Base-by-base conservation (phyloP, 2,329 filamentous ascomycete genomes). In the Hyphodiscus sp. region DNA sequence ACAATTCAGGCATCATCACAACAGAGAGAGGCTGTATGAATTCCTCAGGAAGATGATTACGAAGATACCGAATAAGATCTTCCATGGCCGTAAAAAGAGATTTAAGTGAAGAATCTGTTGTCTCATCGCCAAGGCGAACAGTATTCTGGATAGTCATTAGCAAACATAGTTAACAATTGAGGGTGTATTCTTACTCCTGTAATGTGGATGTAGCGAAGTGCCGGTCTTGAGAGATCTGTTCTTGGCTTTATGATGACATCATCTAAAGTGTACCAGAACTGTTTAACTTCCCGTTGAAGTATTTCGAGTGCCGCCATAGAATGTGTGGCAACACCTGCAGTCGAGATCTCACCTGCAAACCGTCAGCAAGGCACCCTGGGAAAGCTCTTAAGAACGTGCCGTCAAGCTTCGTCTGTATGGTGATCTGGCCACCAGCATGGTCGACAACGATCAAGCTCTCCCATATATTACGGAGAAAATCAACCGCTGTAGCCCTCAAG, bases 391-490 rank as follows among this genome's bases (percentile, higher is more conserved):
- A 41, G 26, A 29, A 51, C 47, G 50, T 56, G 57, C 57, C 51
- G 30, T 53, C 41, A 10, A 59, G 29, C 10, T 47, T 50, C 26
- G 60, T 50, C 13, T 62, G 55, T 6, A 95, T 77, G 0, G 73
- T 76, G 8, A 94, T 38, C 13, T 38, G 70, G 45, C 70, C 76
- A 9, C 74, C 70, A 20, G 79, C 73, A 0, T 74, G 68, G 63
- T 92, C 81, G 18, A 91, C 70, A 1, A 75, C 70, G 13, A 95
- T 73, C 44, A 92, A 73, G 0, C 77, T 73, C 54, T 80, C 79
- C 89, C 91, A 96, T n/a, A 84, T 78, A 51, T 76, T 75, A 44
- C 81, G 79, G 41, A 94, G 78, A 9, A 81, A 80, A 42, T 86
- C 80, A 53, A 83, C 79, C 20, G 94, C 78, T 19, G 80, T 76